phyloP scores from a whole-genome alignment of 108 stramenopile genomes.

The Cafeteria roenbergensis region DNA sequence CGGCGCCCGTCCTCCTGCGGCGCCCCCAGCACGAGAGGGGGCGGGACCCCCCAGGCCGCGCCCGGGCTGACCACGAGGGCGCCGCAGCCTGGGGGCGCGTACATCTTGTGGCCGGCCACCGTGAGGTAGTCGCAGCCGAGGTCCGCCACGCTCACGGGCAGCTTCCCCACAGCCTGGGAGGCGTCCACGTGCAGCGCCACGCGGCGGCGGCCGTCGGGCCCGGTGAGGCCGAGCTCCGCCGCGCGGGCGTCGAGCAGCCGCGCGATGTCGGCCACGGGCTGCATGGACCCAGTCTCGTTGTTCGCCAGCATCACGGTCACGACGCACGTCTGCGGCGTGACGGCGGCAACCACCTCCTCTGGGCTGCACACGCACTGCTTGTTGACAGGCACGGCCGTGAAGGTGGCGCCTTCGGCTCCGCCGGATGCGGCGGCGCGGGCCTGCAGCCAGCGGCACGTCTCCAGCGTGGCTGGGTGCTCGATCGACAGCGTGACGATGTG shows the following conservation, averaged over 20 bases:
- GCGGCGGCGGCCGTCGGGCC: slow-evolving; percentile 18
- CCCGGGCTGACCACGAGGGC: slow-evolving; percentile 66
- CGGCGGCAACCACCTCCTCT: slow-evolving; percentile 49
- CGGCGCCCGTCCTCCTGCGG: slow-evolving; percentile 69
- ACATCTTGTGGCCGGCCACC: slow-evolving; percentile 91
- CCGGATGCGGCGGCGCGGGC: background rate
- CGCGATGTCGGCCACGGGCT: slow-evolving; percentile 65
- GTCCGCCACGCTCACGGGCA: slow-evolving; percentile 60
- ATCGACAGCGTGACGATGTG: slow-evolving; percentile 75
- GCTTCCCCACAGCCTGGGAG: slow-evolving; percentile 82
- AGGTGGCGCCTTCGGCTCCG: slow-evolving; percentile 23
- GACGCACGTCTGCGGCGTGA: slow-evolving; percentile 54
- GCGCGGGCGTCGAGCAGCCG: background rate
- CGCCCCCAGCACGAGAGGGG: slow-evolving; percentile 26
- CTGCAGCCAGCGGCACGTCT: slow-evolving; percentile 46
- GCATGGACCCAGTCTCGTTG: slow-evolving; percentile 83
- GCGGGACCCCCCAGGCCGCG: slow-evolving; percentile 35
- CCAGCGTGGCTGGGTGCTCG: slow-evolving; percentile 76
- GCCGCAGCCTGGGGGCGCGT: slow-evolving; percentile 85
- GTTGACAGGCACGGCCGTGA: slow-evolving; percentile 70
- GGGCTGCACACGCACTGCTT: slow-evolving; percentile 58
- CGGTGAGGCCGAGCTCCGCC: background rate
- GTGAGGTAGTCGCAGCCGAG: slow-evolving; percentile 76
- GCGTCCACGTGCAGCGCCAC: slow-evolving; percentile 89
- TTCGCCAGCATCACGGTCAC: slow-evolving; percentile 91